These are phyloP conservation scores for Meredithiella fracta DNA, from an alignment of 2,329 filamentous ascomycete genomes.

Conservation along the genomic window DNA sequence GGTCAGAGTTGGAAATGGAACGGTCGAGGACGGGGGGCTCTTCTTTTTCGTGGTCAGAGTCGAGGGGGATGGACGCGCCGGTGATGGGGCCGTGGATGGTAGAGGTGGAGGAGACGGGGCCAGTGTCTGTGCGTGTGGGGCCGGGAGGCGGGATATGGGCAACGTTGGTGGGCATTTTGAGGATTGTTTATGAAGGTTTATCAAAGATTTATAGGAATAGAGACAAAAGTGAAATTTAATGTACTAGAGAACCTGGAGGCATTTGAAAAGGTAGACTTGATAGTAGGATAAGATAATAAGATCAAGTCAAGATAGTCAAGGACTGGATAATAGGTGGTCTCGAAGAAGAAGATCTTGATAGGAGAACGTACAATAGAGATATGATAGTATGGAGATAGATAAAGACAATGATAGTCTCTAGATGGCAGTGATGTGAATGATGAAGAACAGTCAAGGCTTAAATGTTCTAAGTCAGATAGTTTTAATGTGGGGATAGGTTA, in stretches of 20 bases:
- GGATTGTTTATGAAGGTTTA: background rate
- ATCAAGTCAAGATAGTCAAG: no score
- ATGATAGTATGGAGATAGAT: background rate
- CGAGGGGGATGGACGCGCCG: background rate
- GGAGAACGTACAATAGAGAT: background rate
- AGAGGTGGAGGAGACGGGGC: conserved; percentile 4
- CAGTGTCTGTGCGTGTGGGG: background rate
- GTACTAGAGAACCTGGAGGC: background rate
- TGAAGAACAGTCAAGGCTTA: background rate
- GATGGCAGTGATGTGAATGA: no score
- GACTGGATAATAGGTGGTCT: background rate
- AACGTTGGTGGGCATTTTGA: background rate
- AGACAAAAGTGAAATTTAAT: background rate
- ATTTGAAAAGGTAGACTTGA: background rate
- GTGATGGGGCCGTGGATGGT: conserved; percentile 1
- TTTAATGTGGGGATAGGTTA: no score
- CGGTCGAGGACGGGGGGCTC: background rate
- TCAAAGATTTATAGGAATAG: background rate
- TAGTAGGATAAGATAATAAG: background rate
- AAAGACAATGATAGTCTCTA: background rate
- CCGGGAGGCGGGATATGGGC: background rate
- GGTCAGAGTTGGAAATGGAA: background rate
- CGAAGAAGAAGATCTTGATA: background rate
- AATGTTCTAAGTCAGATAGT: no score
- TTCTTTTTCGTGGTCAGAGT: conserved; percentile 1